Evolutionary conservation across 495 filamentous ascomycete genomes (phyloP).

Genomic region (Durotheca rogersii): DNA sequence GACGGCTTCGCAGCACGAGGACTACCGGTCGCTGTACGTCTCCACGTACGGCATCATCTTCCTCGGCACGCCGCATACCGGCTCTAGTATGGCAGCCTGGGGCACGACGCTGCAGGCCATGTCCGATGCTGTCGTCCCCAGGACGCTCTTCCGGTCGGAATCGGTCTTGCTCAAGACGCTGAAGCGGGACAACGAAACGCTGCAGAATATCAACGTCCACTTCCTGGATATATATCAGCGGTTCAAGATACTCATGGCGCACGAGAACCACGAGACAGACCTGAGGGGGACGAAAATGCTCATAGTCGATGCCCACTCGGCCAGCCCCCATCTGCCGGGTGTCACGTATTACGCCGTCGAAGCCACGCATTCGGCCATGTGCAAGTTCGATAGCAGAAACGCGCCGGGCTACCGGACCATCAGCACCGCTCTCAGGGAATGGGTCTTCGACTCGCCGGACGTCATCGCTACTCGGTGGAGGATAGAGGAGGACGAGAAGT

Average conservation of each 20-base stretch:
- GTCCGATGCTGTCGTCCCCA: conserved; percentile 67
- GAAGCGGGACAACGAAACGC: conserved; percentile 72
- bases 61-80: conserved; percentile 83
- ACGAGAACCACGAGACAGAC: conserved; percentile 69
- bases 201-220: conserved; percentile 76
- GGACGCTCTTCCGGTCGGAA: conserved; percentile 69
- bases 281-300: conserved; percentile 58
- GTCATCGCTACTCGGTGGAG: conserved; percentile 63
- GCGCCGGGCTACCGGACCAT: conserved; percentile 75
- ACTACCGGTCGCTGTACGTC: conserved; percentile 75
- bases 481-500: conserved; percentile 58
- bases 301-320: conserved; percentile 75
- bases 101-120: conserved; percentile 72
- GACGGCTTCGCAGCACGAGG: conserved; percentile 64
- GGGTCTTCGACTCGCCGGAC: conserved; percentile 59
- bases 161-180: conserved; percentile 69
- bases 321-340: conserved; percentile 70
- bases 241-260: conserved; percentile 67
- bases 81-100: conserved; percentile 76
- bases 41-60: conserved; percentile 86
- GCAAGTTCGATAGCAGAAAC: conserved; percentile 73
- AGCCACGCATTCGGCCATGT: conserved; percentile 83
- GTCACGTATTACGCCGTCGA: conserved; percentile 78
- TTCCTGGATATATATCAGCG: conserved; percentile 73
- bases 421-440: conserved; percentile 68